These are phyloP conservation scores for Exophiala aquamarina DNA, from an alignment of 2,329 filamentous ascomycete genomes.

Conservation along the genomic window DNA sequence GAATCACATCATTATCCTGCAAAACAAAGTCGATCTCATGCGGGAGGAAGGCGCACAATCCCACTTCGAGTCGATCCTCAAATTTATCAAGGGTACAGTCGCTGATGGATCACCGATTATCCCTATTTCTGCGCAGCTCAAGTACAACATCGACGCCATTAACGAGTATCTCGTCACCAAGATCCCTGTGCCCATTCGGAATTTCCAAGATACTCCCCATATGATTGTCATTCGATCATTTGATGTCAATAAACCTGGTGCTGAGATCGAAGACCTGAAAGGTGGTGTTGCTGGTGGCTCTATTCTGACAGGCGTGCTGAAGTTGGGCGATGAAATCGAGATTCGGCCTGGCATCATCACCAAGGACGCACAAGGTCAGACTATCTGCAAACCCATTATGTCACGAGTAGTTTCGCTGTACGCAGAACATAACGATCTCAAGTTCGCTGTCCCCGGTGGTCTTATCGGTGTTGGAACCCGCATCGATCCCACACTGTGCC, in stretches of 20 bases:
- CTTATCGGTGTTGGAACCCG: conserved; percentile 97
- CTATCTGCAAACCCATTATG: conserved; percentile 97
- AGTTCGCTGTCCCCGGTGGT: conserved; percentile 96
- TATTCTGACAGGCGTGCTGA: conserved; percentile 94
- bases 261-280: conserved; percentile 97
- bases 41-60: conserved; percentile 88
- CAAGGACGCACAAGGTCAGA: conserved; percentile 87
- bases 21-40: conserved; percentile 99
- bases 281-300: conserved; percentile 97
- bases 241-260: conserved; percentile 99
- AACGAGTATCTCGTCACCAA: conserved; percentile 94
- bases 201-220: conserved; percentile 89
- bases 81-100: conserved; percentile 97
- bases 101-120: conserved; percentile 94
- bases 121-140: conserved; percentile 94
- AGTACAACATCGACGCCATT: conserved; percentile 99
- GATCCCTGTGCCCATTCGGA: conserved; percentile 86
- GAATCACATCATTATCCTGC: conserved; percentile 98
- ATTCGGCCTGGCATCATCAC: conserved; percentile 98
- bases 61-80: conserved; percentile 95
- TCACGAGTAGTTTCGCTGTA: conserved; percentile 92
- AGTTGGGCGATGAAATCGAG: conserved; percentile 96
- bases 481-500: conserved; percentile 95
- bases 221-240: conserved; percentile 99
- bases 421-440: conserved; percentile 96